phyloP scores from a whole-genome alignment of 306 rosid genomes.

The Begonia peltatifolia region DNA sequence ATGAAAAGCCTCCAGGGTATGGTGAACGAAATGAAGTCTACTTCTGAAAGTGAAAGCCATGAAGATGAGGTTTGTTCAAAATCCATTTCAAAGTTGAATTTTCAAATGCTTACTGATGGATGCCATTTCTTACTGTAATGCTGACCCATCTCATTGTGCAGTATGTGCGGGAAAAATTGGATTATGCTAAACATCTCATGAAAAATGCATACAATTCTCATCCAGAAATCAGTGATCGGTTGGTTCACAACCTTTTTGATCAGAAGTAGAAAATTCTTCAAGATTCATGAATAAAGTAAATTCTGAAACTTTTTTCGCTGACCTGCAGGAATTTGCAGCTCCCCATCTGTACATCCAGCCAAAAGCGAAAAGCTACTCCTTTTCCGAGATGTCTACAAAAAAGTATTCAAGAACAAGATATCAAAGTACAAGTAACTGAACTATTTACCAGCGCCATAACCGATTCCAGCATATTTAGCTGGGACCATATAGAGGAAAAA shows the following conservation, averaged over 20 bases:
- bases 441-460: constrained; percentile 22
- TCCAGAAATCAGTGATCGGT: constrained; percentile 24
- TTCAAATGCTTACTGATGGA: neutral
- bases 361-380: constrained; percentile 3
- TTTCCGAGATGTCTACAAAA: constrained; percentile 14
- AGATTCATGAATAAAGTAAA: constrained; percentile 5
- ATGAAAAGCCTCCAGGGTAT: constrained; percentile 21
- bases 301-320: constrained; percentile 14
- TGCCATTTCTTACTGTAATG: constrained; percentile 1
- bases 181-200: constrained; percentile 11
- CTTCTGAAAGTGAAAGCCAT: constrained; percentile 21
- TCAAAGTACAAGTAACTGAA: constrained; percentile 12
- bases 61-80: constrained; percentile 20
- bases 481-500: constrained; percentile 17
- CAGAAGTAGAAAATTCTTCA: constrained; percentile 6
- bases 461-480: constrained; percentile 19
- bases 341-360: constrained; percentile 13
- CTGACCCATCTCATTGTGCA: too few species aligned
- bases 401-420: constrained; percentile 17
- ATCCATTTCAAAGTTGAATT: neutral
- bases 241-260: constrained; percentile 9
- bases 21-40: constrained; percentile 15
- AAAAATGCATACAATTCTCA: constrained; percentile 14
- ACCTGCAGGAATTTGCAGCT: constrained; percentile 30
- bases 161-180: constrained; percentile 19